phyloP scores from a whole-genome alignment of 2,329 filamentous ascomycete species.

The Mycosphaerella sp. region DNA sequence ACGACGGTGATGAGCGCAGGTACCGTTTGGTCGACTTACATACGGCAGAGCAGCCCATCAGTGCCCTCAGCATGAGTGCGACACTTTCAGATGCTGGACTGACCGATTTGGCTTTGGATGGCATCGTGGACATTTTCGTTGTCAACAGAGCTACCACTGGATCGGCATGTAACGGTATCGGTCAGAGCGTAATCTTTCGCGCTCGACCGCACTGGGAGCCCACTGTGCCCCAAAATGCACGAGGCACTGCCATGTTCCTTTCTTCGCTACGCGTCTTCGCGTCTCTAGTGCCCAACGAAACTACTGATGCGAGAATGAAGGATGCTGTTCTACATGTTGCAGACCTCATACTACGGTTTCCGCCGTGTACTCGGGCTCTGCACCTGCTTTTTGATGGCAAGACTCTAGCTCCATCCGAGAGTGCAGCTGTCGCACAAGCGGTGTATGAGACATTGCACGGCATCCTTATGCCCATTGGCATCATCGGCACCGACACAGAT shows the following conservation, averaged over 20 bases:
- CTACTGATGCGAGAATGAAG: constrained; percentile 7
- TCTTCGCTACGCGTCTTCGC: constrained; percentile 33
- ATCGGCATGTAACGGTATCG: constrained; percentile 4
- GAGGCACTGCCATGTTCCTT: constrained; percentile 34
- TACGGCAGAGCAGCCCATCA: constrained; percentile 29
- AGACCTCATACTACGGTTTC: constrained; percentile 30
- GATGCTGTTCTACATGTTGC: constrained; percentile 31
- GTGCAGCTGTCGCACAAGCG: constrained; percentile 32
- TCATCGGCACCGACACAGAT: constrained; percentile 25
- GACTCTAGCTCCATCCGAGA: constrained; percentile 27
- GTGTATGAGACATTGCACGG: constrained; percentile 27
- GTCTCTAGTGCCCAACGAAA: constrained; percentile 21
- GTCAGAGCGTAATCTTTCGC: constrained; percentile 27
- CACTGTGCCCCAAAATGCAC: constrained; percentile 27
- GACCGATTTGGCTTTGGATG: constrained; percentile 18
- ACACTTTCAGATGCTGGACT: constrained; percentile 23
- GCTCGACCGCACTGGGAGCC: constrained; percentile 28
- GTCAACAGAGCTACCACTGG: constrained; percentile 20
- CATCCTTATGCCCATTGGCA: constrained; percentile 26
- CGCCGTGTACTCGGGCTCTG: constrained; percentile 32
- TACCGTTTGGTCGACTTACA: constrained; percentile 26
- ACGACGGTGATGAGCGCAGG: constrained; percentile 4
- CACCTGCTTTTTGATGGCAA: constrained; percentile 32
- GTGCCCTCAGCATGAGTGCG: constrained; percentile 15
- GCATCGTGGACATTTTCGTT: constrained; percentile 27